These are phyloP conservation scores for Neophaeococcomyces mojaviensis DNA, from an alignment of 2,329 filamentous ascomycete genomes.

Conservation along the genomic window DNA sequence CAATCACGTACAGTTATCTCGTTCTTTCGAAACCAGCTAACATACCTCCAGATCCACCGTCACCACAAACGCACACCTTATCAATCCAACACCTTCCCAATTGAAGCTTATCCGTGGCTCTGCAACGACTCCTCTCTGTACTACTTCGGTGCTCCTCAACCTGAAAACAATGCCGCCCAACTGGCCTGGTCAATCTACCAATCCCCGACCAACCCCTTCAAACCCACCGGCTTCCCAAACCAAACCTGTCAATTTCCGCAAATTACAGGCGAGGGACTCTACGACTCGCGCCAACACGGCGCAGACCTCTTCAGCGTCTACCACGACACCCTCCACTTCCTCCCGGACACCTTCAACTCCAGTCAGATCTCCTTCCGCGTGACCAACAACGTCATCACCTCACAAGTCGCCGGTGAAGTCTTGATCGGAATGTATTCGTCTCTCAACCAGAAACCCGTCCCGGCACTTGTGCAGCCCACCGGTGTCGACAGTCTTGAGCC, in stretches of 20 bases:
- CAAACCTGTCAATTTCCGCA: constrained; percentile 76
- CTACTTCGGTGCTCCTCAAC: constrained; percentile 55
- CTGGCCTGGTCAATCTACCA: constrained; percentile 61
- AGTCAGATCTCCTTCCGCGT: constrained; percentile 58
- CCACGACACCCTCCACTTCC: constrained; percentile 58
- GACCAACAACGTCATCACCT: constrained; percentile 76
- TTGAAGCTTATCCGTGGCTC: constrained; percentile 64
- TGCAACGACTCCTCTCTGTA: constrained; percentile 64
- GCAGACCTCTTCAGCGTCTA: constrained; percentile 72
- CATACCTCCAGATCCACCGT: constrained; percentile 56
- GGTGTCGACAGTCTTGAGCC: constrained; percentile 68
- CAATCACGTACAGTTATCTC: too few species aligned
- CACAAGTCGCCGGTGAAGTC: constrained; percentile 69
- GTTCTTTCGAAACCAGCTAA: not conserved
- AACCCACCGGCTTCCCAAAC: constrained; percentile 54
- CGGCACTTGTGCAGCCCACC: constrained; percentile 39
- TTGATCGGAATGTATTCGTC: constrained; percentile 60
- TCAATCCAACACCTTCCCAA: constrained; percentile 66
- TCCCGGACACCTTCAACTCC: constrained; percentile 46
- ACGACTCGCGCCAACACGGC: constrained; percentile 69
- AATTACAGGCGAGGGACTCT: constrained; percentile 63
- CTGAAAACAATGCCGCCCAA: constrained; percentile 40
- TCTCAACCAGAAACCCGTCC: constrained; percentile 23
- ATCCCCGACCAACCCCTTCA: constrained; percentile 59
- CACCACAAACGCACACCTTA: constrained; percentile 84